Percentiles rank a stretch among this genome's conserved stretches.
Conservation (phyloP, 441 rosid genomes). For the Populus tomentosa region DNA sequence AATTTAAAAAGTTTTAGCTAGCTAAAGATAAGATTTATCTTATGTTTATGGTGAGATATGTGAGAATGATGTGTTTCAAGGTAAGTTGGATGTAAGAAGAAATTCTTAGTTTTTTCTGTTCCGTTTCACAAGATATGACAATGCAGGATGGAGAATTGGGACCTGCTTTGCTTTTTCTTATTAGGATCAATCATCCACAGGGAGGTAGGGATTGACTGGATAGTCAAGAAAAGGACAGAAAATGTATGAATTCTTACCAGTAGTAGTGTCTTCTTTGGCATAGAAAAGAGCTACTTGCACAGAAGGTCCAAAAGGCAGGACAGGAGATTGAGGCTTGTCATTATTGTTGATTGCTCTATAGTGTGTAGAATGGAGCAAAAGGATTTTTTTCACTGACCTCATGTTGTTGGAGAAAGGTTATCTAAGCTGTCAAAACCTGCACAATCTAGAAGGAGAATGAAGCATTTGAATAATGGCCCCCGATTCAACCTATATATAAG, state of each 20-base stretch:
- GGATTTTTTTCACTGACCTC: not conserved
- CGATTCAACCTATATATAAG: not conserved
- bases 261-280: not conserved
- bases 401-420: not conserved
- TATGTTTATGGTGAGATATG: not conserved
- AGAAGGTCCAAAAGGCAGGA: not conserved
- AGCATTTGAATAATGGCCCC: not conserved
- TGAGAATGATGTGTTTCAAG: not conserved
- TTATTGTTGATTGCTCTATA: not conserved
- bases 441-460: not conserved
- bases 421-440: slow-evolving; percentile 4
- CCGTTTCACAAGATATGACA: not conserved
- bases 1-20: not conserved
- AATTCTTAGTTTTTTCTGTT: not conserved
- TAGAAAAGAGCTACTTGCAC: not conserved
- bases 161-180: not conserved
- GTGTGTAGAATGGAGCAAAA: not conserved
- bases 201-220: not conserved
- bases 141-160: not conserved
- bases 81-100: too few relatives aligned
- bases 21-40: not conserved
- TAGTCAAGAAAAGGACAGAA: not conserved
- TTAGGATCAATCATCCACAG: not conserved
- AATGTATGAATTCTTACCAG: not conserved
- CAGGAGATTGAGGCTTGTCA: not conserved